Percentiles rank a stretch among this genome's conserved stretches.
Conservation (phyloP, 2,329 filamentous ascomycete genomes). For the Diplodia scrobiculata region DNA sequence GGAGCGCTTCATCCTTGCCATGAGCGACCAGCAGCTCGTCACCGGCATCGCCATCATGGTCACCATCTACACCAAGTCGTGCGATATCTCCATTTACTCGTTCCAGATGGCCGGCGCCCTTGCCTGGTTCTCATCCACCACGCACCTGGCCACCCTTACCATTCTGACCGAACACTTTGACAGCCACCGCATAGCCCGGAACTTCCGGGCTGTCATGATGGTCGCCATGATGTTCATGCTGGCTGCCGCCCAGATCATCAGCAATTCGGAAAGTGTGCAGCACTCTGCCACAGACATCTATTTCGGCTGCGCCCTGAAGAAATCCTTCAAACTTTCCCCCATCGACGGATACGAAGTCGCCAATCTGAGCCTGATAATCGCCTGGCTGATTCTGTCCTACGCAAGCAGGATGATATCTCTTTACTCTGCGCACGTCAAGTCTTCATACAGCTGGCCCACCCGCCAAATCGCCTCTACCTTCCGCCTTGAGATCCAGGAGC, state of each 20-base stretch:
- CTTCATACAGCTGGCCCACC: slow-evolving; percentile 3
- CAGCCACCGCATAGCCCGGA: slow-evolving; percentile 11
- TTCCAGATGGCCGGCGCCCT: slow-evolving; percentile 32
- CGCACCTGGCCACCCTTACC: slow-evolving; percentile 34
- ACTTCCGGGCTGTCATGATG: slow-evolving; percentile 11
- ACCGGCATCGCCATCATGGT: slow-evolving; percentile 37
- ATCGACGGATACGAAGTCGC: background rate
- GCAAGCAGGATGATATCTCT: slow-evolving; percentile 13
- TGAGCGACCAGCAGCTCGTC: slow-evolving; percentile 37
- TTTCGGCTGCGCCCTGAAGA: slow-evolving; percentile 11
- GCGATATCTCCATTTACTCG: slow-evolving; percentile 36
- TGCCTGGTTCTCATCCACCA: slow-evolving; percentile 37
- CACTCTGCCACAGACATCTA: slow-evolving; percentile 1
- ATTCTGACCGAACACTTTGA: slow-evolving; percentile 33
- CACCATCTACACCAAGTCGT: slow-evolving; percentile 34
- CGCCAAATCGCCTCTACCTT: background rate
- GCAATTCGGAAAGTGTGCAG: slow-evolving; percentile 9
- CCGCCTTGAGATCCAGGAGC: background rate
- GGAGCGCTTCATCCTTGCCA: slow-evolving; percentile 36
- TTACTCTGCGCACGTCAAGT: background rate
- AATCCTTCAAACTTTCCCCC: slow-evolving; percentile 2
- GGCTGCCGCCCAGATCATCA: slow-evolving; percentile 22
- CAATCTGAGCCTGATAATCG: slow-evolving; percentile 4
- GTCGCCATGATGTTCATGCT: slow-evolving; percentile 24
- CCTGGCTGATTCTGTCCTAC: slow-evolving; percentile 2